A percentile compares a stretch with the other conserved stretches of the same genome.
Evolutionary conservation across 2,329 filamentous ascomycete species (phyloP).

Genomic region (Exophiala alcalophila): DNA sequence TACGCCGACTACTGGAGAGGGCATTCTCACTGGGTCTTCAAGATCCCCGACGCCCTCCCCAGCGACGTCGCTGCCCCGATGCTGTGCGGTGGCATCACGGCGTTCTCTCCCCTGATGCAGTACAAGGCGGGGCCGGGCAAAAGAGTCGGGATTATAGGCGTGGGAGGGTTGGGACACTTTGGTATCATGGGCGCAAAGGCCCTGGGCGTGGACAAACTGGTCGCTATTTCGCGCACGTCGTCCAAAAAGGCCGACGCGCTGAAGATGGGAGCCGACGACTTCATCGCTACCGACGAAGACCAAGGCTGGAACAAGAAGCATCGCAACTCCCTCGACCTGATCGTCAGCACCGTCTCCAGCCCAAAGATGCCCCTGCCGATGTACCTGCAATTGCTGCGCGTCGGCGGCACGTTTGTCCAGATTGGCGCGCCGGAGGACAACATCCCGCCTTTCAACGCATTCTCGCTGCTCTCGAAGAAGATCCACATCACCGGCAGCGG

Average conservation of each 20-base stretch:
- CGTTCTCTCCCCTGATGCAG: conserved; percentile 66
- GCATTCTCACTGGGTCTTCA: conserved; percentile 39
- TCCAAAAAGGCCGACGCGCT: conserved; percentile 53
- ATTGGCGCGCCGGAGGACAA: conserved; percentile 65
- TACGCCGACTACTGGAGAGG: conserved; percentile 57
- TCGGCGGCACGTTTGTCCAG: conserved; percentile 63
- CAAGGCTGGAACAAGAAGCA: conserved; percentile 53
- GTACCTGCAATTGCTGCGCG: conserved; percentile 60
- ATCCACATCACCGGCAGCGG: conserved; percentile 52
- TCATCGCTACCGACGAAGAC: conserved; percentile 58
- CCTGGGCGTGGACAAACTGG: conserved; percentile 63
- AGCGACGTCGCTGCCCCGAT: conserved; percentile 62
- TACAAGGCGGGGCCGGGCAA: conserved; percentile 69
- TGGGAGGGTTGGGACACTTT: conserved; percentile 73
- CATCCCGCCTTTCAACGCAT: conserved; percentile 55
- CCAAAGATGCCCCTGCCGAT: conserved; percentile 61
- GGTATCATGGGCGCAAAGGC: conserved; percentile 69
- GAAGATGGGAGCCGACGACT: conserved; percentile 54
- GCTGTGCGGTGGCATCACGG: conserved; percentile 74
- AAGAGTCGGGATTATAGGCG: conserved; percentile 66
- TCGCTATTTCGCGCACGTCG: conserved; percentile 54
- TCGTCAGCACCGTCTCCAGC: conserved; percentile 57
- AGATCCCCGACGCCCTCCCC: conserved; percentile 51
- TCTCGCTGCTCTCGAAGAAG: conserved; percentile 58
- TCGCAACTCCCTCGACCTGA: conserved; percentile 52